phyloP scores from a whole-genome alignment of 2,329 filamentous ascomycete species.

The Chaetomium sp. region DNA sequence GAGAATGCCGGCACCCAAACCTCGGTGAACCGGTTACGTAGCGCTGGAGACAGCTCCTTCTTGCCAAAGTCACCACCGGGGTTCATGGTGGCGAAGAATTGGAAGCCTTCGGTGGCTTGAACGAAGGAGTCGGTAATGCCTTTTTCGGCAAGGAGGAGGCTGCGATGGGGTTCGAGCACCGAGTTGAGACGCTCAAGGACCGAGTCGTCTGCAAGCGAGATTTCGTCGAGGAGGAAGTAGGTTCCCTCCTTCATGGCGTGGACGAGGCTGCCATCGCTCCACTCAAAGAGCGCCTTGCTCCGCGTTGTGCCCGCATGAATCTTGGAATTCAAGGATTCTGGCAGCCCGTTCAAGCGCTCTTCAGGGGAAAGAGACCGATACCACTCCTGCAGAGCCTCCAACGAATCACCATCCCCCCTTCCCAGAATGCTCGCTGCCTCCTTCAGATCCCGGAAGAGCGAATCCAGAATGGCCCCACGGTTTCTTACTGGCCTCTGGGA shows the following conservation, averaged over 20 bases:
- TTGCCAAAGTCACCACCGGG: constrained; percentile 98
- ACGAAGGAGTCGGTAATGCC: constrained; percentile 82
- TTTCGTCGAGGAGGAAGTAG: constrained; percentile 94
- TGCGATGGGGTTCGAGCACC: constrained; percentile 85
- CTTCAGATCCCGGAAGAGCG: constrained; percentile 64
- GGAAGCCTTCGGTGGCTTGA: constrained; percentile 75
- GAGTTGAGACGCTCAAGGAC: constrained; percentile 96
- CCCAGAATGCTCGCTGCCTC: constrained; percentile 48
- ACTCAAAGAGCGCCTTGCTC: constrained; percentile 88
- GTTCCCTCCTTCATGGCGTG: constrained; percentile 89
- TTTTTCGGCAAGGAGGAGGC: constrained; percentile 89
- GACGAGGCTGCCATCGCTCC: constrained; percentile 91
- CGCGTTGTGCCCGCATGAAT: constrained; percentile 58
- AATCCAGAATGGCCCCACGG: constrained; percentile 69
- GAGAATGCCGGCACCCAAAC: constrained; percentile 95
- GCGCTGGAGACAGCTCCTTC: constrained; percentile 89
- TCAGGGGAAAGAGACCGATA: constrained; percentile 59
- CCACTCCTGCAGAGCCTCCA: constrained; percentile 59
- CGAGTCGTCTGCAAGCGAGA: constrained; percentile 95
- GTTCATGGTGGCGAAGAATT: constrained; percentile 99
- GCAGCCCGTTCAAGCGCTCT: constrained; percentile 47
- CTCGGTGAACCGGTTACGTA: constrained; percentile 96
- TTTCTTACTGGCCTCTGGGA: constrained; percentile 92
- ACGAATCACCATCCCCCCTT: constrained; percentile 42
- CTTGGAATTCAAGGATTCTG: constrained; percentile 50